phyloP scores from a whole-genome alignment of 225 moss, liverwort and hornwort genomes.

The Lunularia cruciata region DNA sequence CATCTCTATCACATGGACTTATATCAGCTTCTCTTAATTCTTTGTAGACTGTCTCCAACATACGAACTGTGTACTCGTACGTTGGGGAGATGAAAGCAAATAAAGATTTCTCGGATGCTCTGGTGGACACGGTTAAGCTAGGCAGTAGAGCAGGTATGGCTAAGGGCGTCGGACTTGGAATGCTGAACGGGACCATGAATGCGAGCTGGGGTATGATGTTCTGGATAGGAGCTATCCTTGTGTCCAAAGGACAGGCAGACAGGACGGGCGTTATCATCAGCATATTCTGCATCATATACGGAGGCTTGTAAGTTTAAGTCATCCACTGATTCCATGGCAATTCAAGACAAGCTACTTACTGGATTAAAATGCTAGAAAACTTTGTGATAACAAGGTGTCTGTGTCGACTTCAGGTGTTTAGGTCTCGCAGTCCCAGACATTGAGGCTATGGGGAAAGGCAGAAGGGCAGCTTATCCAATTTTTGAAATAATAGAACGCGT shows the following conservation, averaged over 20 bases:
- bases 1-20: neutral
- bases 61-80: slow-evolving; percentile 25
- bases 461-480: slow-evolving; percentile 9
- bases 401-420: neutral
- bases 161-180: slow-evolving; percentile 21
- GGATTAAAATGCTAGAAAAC: neutral
- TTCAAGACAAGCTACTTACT: neutral
- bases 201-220: slow-evolving; percentile 13
- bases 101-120: neutral
- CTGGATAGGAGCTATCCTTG: slow-evolving; percentile 7
- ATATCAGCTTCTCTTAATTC: neutral
- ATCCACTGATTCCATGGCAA: neutral
- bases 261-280: neutral
- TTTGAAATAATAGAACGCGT: slow-evolving; percentile 5
- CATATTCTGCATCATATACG: slow-evolving; percentile 6
- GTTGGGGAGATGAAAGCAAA: slow-evolving; percentile 15
- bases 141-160: slow-evolving; percentile 6
- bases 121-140: slow-evolving; percentile 1
- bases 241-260: neutral
- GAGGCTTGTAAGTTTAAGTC: slow-evolving; percentile 5
- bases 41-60: slow-evolving; percentile 13
- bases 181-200: neutral
- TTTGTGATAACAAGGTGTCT: neutral
- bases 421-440: slow-evolving; percentile 13
- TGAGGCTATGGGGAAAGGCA: slow-evolving; percentile 9